Conservation (phyloP, 257 asterid species). For the Penstemon newberryi region DNA sequence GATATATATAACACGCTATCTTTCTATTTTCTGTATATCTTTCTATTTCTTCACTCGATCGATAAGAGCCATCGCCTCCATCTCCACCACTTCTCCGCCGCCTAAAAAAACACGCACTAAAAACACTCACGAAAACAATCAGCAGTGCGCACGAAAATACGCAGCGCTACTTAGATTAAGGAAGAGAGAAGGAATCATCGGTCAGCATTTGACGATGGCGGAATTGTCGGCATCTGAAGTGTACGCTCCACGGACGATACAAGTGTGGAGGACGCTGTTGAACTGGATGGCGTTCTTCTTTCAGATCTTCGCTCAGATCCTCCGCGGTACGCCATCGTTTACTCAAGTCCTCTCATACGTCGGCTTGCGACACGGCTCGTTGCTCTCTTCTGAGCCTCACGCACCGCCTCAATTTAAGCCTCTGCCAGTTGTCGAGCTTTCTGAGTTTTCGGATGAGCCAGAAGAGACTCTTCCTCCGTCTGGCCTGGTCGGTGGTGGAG, state of each 20-base stretch:
- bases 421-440: constrained; percentile 18
- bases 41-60: too few relatives aligned
- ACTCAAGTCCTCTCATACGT: too few relatives aligned
- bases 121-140: too few relatives aligned
- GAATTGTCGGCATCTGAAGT: constrained; percentile 82
- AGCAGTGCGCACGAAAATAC: too few relatives aligned
- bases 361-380: too few relatives aligned
- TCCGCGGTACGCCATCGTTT: constrained; percentile 79
- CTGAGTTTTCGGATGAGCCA: not conserved
- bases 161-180: too few relatives aligned
- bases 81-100: constrained; percentile 26
- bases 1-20: too few relatives aligned
- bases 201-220: constrained; percentile 44
- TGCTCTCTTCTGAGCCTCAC: constrained; percentile 44
- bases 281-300: constrained; percentile 86
- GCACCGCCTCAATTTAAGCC: constrained; percentile 25
- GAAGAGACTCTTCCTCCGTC: too few relatives aligned
- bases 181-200: not conserved
- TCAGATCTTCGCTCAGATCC: constrained; percentile 93
- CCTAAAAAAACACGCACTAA: too few relatives aligned
- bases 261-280: constrained; percentile 78
- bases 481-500: constrained; percentile 22
- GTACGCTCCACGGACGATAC: constrained; percentile 78
- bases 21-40: too few relatives aligned
- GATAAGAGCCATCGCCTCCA: constrained; percentile 22